Evolutionary conservation across 1,139 yeast species (phyloP), one percentile per base, ranked within the genome.

Genomic region (Keqinozyma sinolaborantium): DNA sequence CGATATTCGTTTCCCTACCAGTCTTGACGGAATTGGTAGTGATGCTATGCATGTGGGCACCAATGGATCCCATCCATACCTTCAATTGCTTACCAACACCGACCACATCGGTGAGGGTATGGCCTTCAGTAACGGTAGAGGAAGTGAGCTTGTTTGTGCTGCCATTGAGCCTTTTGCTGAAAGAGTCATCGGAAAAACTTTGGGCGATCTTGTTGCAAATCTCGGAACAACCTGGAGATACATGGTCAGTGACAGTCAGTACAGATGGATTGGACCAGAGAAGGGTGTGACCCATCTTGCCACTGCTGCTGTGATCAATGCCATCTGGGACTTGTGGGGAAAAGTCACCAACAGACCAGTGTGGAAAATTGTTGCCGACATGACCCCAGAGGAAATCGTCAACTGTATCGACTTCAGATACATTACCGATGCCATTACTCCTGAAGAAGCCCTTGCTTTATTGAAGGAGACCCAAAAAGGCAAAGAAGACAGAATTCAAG

Each of bases 341-440:
- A 58, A 58, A 36, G 39, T 40, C 8, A 54, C 53, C 30, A 40
- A 46, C 16, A 54, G 60, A 39, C 68, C 68, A 10, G 50, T 61
- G 26, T 61, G 68, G 68, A 50, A 56, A 41, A 43, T 61, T 30
- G 62, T 61, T 30, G 47, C 59, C 20, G 68, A 60, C 32, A 50
- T 60, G 45, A 50, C 60, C 5, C 73, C 73, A 0, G 70, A 64
- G 37, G 66, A 66, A 39, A 58, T 60, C 33, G 70, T 66, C 13
- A 44, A 45, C 29, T 63, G 67, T 32, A 61, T 68, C 35, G 73
- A 67, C 44, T 66, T 63, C 48, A 46, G 68, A 28, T 62, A 61
- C 36, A 51, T 62, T 25, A 56, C 63, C 10, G 68, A 61, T 36
- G 67, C 61, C 3, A 41, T 61, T 26, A 62, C 68, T 8, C 64